Evolutionary conservation across 805 yeast species (phyloP).

Genomic region (Ogataea salicorniae): DNA sequence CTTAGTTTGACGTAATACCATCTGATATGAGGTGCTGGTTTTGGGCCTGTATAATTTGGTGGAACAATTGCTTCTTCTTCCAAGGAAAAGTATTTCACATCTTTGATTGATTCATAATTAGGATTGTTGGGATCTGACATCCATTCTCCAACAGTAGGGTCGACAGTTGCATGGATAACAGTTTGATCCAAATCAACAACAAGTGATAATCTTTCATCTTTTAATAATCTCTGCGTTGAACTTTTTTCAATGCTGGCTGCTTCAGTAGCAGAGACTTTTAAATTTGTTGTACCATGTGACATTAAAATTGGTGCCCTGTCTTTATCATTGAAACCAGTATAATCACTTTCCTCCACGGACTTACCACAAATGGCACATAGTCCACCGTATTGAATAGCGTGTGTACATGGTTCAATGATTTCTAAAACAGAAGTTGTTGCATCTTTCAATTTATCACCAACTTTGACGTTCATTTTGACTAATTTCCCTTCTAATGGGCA

Average conservation of each 20-base stretch:
- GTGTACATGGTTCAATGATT: conserved; percentile 80
- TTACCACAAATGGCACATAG: conserved; percentile 91
- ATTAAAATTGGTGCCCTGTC: conserved; percentile 81
- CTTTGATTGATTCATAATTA: conserved; percentile 77
- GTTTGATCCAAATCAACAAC: conserved; percentile 98
- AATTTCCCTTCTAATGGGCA: conserved; percentile 76
- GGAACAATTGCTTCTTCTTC: conserved; percentile 69
- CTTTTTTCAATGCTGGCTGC: conserved; percentile 77
- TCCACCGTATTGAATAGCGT: conserved; percentile 91
- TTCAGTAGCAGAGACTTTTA: conserved; percentile 79
- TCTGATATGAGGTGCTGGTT: conserved; percentile 54
- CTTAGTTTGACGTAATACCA: conserved; percentile 91
- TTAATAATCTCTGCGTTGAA: conserved; percentile 54
- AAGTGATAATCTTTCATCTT: conserved; percentile 67
- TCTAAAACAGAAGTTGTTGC: conserved; percentile 41
- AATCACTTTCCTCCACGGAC: conserved; percentile 69
- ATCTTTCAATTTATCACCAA: conserved; percentile 58
- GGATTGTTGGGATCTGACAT: conserved; percentile 81
- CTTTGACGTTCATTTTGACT: conserved; percentile 41
- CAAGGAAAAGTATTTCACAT: conserved; percentile 69
- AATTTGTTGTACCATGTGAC: conserved; percentile 82
- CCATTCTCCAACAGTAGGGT: conserved; percentile 97
- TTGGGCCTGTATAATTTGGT: conserved; percentile 55
- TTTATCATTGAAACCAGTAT: conserved; percentile 59
- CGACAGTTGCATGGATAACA: conserved; percentile 95